Base-by-base conservation (phyloP, 1,284 basidiomycete species). In the Tetrapyrgos nigripes region DNA sequence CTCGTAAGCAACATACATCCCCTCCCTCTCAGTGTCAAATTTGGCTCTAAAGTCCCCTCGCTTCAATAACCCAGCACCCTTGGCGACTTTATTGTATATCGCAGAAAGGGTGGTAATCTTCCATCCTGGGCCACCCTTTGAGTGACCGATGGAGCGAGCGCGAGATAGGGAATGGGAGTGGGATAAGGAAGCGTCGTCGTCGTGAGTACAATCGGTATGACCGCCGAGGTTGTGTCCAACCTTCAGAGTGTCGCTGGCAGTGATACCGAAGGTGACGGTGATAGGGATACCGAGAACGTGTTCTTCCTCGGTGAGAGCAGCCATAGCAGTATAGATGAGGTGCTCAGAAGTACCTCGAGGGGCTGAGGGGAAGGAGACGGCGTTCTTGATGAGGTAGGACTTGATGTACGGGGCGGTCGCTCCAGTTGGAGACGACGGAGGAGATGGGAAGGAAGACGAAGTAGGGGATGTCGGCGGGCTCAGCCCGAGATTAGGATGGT, bases 371-470 rank as follows among this genome's bases (percentile, higher is more conserved):
- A 83, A 82, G 23, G 77, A 76, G 27, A 73, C 70, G 6, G 75
- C 74, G 48, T 82, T 82, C 66, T 83, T 82, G 60, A 81, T 80
- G 55, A 79, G 76, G 66, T 78, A 81, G 31, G 75, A 68, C 64
- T 57, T 29, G 52, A 44, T 23, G 35, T 44, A 40, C 35, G 26
- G n/a, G 8, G 13, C 33, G 27, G 33, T 43, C 14, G 14, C 17
- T n/a, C 11, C 33, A 24, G 19, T 31, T 35, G 19, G 21, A 21
- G 33, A 35, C 19, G 47, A 27, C n/a, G 47, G 47, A 21, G 50
- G 33, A 35, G 50, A 24, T 19, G 33, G 37, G 29, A 27, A 21
- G 29, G n/a, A 11, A 4, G 52, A 37, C 14, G 50, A 52, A 44
- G 52, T 27, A 52, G 37, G 19, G 10, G 23, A 37, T 24, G 14